phyloP scores from a whole-genome alignment of 257 asterid species.

The Sherardia arvensis region DNA sequence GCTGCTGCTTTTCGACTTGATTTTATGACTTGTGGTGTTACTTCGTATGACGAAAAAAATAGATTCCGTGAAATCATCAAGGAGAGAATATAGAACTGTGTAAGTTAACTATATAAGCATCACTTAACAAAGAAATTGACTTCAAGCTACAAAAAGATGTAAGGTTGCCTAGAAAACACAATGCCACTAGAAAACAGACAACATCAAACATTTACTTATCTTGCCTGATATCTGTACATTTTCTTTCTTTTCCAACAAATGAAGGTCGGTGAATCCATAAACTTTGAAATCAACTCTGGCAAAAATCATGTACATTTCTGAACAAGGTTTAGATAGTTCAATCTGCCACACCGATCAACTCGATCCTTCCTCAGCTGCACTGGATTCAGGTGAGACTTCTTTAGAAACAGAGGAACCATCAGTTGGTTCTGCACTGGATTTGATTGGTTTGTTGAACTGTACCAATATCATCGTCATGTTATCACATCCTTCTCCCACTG shows the following conservation, averaged over 20 bases:
- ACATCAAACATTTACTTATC: background rate
- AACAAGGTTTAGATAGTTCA: conserved; percentile 2
- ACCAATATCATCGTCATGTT: conserved; percentile 95
- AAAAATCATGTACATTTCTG: conserved; percentile 13
- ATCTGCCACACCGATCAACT: background rate
- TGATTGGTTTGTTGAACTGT: conserved; percentile 47
- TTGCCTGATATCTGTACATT: conserved; percentile 7
- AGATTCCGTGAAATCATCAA: too few relatives aligned
- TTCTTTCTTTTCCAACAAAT: background rate
- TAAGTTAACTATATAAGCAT: too few relatives aligned
- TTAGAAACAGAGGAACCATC: conserved; percentile 23
- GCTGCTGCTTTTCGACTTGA: too few relatives aligned
- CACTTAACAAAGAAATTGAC: background rate
- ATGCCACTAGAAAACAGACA: background rate
- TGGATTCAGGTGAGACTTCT: conserved; percentile 16
- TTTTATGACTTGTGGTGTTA: too few relatives aligned
- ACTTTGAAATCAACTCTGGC: background rate
- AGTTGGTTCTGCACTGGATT: conserved; percentile 18
- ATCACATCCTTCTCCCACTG: conserved; percentile 89
- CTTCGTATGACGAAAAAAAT: too few relatives aligned
- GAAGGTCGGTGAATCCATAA: conserved; percentile 3
- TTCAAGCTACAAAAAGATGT: background rate
- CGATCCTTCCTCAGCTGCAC: conserved; percentile 12
- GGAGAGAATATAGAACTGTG: too few relatives aligned
- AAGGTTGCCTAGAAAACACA: background rate